phyloP scores from a whole-genome alignment of 768 basidiomycete genomes.

The Amanita jacksonii region DNA sequence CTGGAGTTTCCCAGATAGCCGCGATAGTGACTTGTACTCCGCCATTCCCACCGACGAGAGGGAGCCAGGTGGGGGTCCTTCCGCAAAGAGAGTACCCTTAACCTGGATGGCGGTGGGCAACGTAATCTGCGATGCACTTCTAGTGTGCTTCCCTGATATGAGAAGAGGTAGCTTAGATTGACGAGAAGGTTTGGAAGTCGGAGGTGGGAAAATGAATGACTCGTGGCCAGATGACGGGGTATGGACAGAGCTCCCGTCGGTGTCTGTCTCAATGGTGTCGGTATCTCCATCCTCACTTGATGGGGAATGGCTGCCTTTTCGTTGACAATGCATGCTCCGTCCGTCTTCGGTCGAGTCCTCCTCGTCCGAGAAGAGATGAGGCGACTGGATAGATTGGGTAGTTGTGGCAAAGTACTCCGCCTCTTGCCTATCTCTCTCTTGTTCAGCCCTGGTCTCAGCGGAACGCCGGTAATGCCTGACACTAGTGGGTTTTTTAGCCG shows the following conservation, averaged over 20 bases:
- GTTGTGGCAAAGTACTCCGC: slow-evolving; percentile 21
- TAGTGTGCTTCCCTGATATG: background rate
- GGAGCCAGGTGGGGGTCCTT: slow-evolving; percentile 19
- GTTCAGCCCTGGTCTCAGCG: background rate
- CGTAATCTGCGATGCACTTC: background rate
- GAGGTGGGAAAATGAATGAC: slow-evolving; percentile 10
- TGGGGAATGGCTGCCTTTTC: background rate
- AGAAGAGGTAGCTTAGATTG: slow-evolving; percentile 6
- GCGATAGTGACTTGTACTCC: slow-evolving; percentile 24
- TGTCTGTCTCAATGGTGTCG: slow-evolving; percentile 25
- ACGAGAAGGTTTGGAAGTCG: slow-evolving; percentile 8
- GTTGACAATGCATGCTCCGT: background rate
- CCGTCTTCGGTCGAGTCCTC: slow-evolving; percentile 19
- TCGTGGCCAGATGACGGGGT: slow-evolving; percentile 27
- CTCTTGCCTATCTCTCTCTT: slow-evolving; percentile 12
- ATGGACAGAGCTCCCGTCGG: slow-evolving; percentile 40
- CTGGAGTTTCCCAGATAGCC: slow-evolving; percentile 26
- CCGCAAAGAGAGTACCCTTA: slow-evolving; percentile 4
- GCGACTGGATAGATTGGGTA: slow-evolving; percentile 21
- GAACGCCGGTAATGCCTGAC: background rate
- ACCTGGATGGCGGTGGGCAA: slow-evolving; percentile 2
- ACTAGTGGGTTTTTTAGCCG: background rate
- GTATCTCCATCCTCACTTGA: slow-evolving; percentile 1
- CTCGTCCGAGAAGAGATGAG: slow-evolving; percentile 30
- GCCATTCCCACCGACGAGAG: slow-evolving; percentile 23